Evolutionary conservation across 164 flowering plant genomes (phyloP).

Genomic region (Platanus orientalis): DNA sequence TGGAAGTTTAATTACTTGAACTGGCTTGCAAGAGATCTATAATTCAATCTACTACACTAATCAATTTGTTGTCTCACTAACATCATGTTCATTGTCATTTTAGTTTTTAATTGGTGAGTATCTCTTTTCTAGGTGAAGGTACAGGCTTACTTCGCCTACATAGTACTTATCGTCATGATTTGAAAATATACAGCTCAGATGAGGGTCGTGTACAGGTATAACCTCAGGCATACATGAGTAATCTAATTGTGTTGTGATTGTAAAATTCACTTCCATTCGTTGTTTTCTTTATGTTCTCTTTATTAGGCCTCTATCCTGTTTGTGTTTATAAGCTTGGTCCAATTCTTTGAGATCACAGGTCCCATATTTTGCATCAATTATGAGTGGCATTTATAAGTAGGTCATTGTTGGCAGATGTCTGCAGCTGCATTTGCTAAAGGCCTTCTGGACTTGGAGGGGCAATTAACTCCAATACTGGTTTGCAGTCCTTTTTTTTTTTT

Average conservation of each 20-base stretch:
- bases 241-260: not conserved
- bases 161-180: constrained; percentile 97
- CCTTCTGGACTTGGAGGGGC: constrained; percentile 97
- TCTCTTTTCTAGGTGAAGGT: constrained; percentile 88
- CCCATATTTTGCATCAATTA: constrained; percentile 1
- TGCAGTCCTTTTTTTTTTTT: constrained; percentile 19
- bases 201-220: constrained; percentile 99
- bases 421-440: constrained; percentile 99
- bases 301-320: not conserved
- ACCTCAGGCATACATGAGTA: not conserved
- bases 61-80: not conserved
- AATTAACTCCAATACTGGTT: constrained; percentile 92
- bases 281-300: not conserved
- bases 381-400: not conserved
- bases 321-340: not conserved
- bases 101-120: not conserved
- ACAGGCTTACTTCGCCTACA: constrained; percentile 98
- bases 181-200: constrained; percentile 98
- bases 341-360: not conserved
- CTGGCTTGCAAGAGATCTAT: not conserved
- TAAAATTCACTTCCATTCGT: not conserved
- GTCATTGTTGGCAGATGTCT: constrained; percentile 69
- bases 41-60: not conserved
- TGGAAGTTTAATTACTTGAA: not conserved
- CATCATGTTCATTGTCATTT: not conserved